phyloP scores from a whole-genome alignment of 75 land plant species.

The Sequoia sempervirens region DNA sequence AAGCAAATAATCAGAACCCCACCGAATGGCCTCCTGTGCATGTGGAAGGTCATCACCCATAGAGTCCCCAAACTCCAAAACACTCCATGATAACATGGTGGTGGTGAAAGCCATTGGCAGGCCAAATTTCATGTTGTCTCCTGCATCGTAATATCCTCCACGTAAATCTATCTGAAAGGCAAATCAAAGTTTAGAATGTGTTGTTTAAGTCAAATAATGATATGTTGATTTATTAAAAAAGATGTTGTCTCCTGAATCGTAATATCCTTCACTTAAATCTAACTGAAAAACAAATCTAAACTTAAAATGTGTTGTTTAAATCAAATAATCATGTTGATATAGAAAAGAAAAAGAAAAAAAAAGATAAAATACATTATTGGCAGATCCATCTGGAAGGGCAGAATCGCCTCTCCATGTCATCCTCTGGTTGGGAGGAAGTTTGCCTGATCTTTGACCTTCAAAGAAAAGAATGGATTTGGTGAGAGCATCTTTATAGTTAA shows the following conservation, averaged over 20 bases:
- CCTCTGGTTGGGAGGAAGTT: slow-evolving; percentile 15
- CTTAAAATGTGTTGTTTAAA: no score
- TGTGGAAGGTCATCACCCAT: slow-evolving; percentile 40
- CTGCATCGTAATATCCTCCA: slow-evolving; percentile 95
- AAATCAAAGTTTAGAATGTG: no score
- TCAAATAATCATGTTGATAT: no score
- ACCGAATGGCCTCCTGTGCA: slow-evolving; percentile 45
- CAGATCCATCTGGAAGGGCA: slow-evolving; percentile 19
- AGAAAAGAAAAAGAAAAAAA: no score
- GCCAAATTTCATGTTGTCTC: slow-evolving; percentile 89
- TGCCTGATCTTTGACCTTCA: neutral
- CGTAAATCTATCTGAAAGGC: slow-evolving; percentile 58
- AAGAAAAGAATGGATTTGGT: slow-evolving; percentile 23
- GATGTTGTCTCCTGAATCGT: no score
- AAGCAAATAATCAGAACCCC: slow-evolving; percentile 86
- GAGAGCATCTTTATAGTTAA: slow-evolving; percentile 11
- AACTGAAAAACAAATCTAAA: no score
- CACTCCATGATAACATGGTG: slow-evolving; percentile 78
- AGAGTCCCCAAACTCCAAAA: slow-evolving; percentile 52
- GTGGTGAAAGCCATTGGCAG: slow-evolving; percentile 91
- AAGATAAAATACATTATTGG: no score
- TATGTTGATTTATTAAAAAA: no score
- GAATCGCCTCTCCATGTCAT: slow-evolving; percentile 26
- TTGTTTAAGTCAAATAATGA: no score
- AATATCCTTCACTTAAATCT: no score